Evolutionary conservation across 352 stramenopile genomes (phyloP), one percentile per base, ranked within the genome.

Genomic region (Blastocystis sp.): DNA sequence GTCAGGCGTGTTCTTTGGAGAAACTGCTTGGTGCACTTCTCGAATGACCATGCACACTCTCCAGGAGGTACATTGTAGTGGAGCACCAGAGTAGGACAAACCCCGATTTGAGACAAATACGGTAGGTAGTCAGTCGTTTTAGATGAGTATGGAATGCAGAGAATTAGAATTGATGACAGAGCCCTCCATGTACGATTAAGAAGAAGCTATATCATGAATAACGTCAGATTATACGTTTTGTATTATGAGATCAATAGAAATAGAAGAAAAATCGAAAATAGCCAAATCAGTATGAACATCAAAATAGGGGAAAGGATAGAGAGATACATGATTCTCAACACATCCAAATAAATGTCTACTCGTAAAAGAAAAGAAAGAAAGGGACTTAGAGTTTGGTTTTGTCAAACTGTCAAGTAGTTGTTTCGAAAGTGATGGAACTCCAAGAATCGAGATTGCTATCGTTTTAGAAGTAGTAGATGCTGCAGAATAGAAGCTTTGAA

Each of bases 21-120:
- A 45, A 85, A 85, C 5, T 26, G 39, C 16, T 66, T 7, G 45
- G 73, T 85, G 20, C 47, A 69, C 73, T 85, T 85, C 26, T 85
- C 43, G 45, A 66, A 85, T 4, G 73, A 68, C 73, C 73, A 85
- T 11, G 30, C 30, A 30, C 73, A 85, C 26, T 68, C 50, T 13
- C 18, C 13, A 16, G 53, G 45, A 68, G 73, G 73, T 13, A 85
- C 73, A n/a, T 85, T 16, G 24, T 30, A 50, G 56, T 85, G 50
- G 5, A 85, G 54, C 47, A 85, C 18, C n/a, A 85, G 73, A 50
- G 47, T 30, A 37, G 30, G n/a, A 54, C 3, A 53, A 45, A 55
- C 54, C 16, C 56, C 30, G 9, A 45, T 59, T n/a, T 59, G 50
- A n/a, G 50, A 59, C 11, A 59, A n/a, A 59, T 59, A 59, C 50